Percentiles rank a stretch among this genome's conserved stretches.
Conservation (phyloP, 1,284 basidiomycete species). For the Cryptococcus sp. region DNA sequence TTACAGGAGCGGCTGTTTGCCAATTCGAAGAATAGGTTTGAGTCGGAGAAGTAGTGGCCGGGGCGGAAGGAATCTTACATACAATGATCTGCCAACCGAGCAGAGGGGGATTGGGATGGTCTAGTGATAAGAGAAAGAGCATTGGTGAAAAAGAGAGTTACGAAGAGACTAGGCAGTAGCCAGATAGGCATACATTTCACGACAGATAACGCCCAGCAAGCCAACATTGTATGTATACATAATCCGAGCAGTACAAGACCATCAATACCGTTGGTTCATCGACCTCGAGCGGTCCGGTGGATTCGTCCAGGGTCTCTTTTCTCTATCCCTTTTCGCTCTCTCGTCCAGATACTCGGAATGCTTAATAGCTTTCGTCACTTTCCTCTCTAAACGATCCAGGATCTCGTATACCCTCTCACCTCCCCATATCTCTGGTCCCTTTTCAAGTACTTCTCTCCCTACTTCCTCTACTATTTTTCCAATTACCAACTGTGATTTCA, state of each 20-base stretch:
- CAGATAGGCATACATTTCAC: no score
- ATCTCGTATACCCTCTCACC: conserved; percentile 15
- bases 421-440: conserved; percentile 8
- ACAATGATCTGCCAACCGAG: no score
- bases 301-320: background rate
- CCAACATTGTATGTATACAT: no score
- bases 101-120: no score
- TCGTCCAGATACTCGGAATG: conserved; percentile 6
- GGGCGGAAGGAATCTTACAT: conserved; percentile 15
- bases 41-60: no score
- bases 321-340: conserved; percentile 8
- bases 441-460: conserved; percentile 11
- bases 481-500: conserved; percentile 58
- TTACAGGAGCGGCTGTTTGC: conserved; percentile 91
- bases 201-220: no score
- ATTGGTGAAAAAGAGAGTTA: no score
- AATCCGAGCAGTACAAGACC: no score
- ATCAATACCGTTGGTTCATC: no score
- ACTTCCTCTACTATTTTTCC: conserved; percentile 64
- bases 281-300: no score
- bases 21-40: conserved; percentile 61
- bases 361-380: conserved; percentile 18
- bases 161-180: no score
- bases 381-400: conserved; percentile 16
- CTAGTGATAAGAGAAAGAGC: no score